phyloP scores from a whole-genome alignment of 768 basidiomycete genomes.

The Tulasnella sp. region DNA sequence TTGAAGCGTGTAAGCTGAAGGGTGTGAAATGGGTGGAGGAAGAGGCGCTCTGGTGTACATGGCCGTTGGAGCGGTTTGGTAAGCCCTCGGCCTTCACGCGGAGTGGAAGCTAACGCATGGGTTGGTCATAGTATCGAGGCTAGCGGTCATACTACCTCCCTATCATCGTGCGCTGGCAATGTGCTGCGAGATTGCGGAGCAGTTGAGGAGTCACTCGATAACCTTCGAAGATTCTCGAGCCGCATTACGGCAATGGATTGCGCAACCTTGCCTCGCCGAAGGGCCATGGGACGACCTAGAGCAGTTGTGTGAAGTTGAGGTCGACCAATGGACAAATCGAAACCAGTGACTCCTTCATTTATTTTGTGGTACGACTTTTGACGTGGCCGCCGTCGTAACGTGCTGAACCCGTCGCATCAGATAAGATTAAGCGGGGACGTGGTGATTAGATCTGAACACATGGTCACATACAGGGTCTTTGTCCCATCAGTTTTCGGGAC shows the following conservation, averaged over 20 bases:
- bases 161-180: slow-evolving; percentile 55
- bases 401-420: no score
- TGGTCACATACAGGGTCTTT: no score
- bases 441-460: no score
- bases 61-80: slow-evolving; percentile 75
- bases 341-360: no score
- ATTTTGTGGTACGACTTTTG: no score
- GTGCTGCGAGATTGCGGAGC: slow-evolving; percentile 44
- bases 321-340: slow-evolving; percentile 47
- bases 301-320: slow-evolving; percentile 62
- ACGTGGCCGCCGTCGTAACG: no score
- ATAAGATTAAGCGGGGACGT: no score
- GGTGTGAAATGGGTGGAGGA: slow-evolving; percentile 58
- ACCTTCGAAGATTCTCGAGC: slow-evolving; percentile 59
- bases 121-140: slow-evolving; percentile 36
- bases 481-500: no score
- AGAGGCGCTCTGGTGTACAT: slow-evolving; percentile 71
- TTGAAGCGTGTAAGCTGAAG: slow-evolving; percentile 58
- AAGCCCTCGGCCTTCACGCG: slow-evolving; percentile 18
- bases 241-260: slow-evolving; percentile 51
- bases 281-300: slow-evolving; percentile 66
- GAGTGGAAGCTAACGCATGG: background rate
- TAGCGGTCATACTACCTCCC: slow-evolving; percentile 44
- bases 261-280: slow-evolving; percentile 54
- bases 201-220: slow-evolving; percentile 48